Base-by-base conservation (phyloP, 495 filamentous ascomycete genomes). In the Daldinia loculata region DNA sequence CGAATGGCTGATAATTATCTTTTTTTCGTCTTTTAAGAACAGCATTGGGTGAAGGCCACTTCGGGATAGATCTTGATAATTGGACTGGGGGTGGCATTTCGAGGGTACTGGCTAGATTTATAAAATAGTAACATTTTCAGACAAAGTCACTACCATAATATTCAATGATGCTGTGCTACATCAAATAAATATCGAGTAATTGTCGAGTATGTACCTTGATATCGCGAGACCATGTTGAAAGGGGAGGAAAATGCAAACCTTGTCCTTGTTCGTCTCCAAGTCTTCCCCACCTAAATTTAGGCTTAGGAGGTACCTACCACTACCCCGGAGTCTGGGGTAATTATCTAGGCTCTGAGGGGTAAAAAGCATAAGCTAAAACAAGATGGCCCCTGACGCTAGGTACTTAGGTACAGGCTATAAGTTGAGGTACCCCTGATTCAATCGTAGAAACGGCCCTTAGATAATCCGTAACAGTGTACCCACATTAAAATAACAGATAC, bases 321-420 rank as follows among this genome's bases (percentile, higher is more conserved):
- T 66, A 48, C 66, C 60, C 68, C 62, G 19, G 68, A 71, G 34
- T 71, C 62, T 66, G 68, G 68, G 62, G 68, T 62, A 62, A 32
- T 30, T 61, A 56, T 19, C 15, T 51, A 11, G 4, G 50, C 22
- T 11, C 24, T 17, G 14, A 30, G 50, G 50, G 19, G 41, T 48
- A 48, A 17, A 48, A 48, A 48, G 41, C 41, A 11, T n/a, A 48
- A 48, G 43, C 43, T 48, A 48, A 15, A 48, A 15, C 43, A 24
- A 7, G 3, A 48, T 9, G 19, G 43, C 11, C 43, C 43, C 43
- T 48, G 43, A 48, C 17, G 43, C 43, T 48, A 30, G 24, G 26
- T 53, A 53, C 26, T 8, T 53, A 30, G 52, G 53, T 56, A 24
- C 43, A 45, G 34, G 4, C 12, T 36, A 12, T 1, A 14, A 2